A percentile compares a stretch with the other conserved stretches of the same genome.
phyloP scores from a whole-genome alignment of 2,329 filamentous ascomycete species.

The Salinomyces thailandicus region DNA sequence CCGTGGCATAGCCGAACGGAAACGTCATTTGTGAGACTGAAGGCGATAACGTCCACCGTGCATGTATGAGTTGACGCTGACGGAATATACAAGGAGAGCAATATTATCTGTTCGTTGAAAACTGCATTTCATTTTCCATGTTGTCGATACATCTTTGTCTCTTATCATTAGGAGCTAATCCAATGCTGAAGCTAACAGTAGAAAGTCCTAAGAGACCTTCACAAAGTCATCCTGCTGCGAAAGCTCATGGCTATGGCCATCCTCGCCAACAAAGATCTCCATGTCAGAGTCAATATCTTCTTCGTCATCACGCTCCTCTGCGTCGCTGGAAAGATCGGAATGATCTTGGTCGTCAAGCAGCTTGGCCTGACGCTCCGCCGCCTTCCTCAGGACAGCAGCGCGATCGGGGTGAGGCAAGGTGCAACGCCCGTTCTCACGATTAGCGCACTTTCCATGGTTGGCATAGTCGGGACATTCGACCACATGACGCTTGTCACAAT shows the following conservation, averaged over 20 bases:
- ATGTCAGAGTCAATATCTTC: constrained; percentile 27
- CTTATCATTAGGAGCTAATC: too few species aligned
- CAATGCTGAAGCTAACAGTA: too few species aligned
- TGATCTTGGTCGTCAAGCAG: constrained; percentile 20
- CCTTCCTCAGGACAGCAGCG: constrained; percentile 64
- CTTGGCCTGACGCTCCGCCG: constrained; percentile 36
- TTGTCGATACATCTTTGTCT: too few species aligned
- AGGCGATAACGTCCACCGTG: too few species aligned
- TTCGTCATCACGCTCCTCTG: constrained; percentile 44
- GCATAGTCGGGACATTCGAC: constrained; percentile 85
- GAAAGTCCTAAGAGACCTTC: constrained; percentile 31
- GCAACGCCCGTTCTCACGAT: constrained; percentile 52
- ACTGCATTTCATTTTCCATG: too few species aligned
- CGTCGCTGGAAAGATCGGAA: constrained; percentile 61
- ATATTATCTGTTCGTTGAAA: too few species aligned
- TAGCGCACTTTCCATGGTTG: constrained; percentile 76
- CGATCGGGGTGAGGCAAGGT: constrained; percentile 79
- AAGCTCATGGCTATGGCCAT: constrained; percentile 37
- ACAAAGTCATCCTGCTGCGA: constrained; percentile 46
- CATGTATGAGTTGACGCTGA: too few species aligned
- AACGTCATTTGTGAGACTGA: too few species aligned
- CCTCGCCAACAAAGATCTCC: constrained; percentile 22
- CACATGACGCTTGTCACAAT: constrained; percentile 73
- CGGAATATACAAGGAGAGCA: too few species aligned
- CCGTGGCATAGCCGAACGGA: too few species aligned